phyloP scores from a whole-genome alignment of 2,329 filamentous ascomycete genomes.

The Cladosporium sphaerospermum region DNA sequence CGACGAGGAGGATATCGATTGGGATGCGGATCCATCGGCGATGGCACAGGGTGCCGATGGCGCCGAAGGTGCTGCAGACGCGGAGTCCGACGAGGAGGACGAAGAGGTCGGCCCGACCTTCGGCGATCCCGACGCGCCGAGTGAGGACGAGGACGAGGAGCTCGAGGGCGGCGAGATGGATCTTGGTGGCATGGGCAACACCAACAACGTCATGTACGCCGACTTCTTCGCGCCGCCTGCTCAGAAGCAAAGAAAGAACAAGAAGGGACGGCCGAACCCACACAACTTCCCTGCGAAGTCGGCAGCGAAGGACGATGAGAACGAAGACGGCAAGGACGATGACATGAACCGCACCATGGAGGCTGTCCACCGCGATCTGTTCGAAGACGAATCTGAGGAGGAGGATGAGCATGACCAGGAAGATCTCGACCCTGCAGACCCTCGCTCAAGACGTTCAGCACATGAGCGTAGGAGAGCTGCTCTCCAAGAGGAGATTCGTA shows the following conservation, averaged over 20 bases:
- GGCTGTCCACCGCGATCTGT: constrained; percentile 81
- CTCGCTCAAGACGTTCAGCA: constrained; percentile 68
- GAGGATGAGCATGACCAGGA: constrained; percentile 56
- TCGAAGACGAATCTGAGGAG: constrained; percentile 68
- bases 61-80: constrained; percentile 30
- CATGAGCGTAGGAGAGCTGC: constrained; percentile 84
- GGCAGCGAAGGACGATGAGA: constrained; percentile 28
- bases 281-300: constrained; percentile 38
- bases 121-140: constrained; percentile 67
- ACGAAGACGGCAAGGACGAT: constrained; percentile 42
- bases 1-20: constrained; percentile 84
- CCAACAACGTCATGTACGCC: constrained; percentile 82
- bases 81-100: constrained; percentile 53
- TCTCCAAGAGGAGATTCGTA: constrained; percentile 81
- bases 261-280: constrained; percentile 50
- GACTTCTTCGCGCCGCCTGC: constrained; percentile 89
- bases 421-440: constrained; percentile 58
- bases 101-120: constrained; percentile 80
- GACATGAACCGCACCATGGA: constrained; percentile 79
- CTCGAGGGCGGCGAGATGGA: constrained; percentile 51
- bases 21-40: constrained; percentile 69
- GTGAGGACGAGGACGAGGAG: constrained; percentile 56
- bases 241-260: constrained; percentile 57
- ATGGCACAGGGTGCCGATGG: constrained; percentile 27
- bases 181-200: constrained; percentile 58